These are phyloP conservation scores for Aspergillus ostianus DNA, from an alignment of 495 filamentous ascomycete genomes.

Conservation along the genomic window DNA sequence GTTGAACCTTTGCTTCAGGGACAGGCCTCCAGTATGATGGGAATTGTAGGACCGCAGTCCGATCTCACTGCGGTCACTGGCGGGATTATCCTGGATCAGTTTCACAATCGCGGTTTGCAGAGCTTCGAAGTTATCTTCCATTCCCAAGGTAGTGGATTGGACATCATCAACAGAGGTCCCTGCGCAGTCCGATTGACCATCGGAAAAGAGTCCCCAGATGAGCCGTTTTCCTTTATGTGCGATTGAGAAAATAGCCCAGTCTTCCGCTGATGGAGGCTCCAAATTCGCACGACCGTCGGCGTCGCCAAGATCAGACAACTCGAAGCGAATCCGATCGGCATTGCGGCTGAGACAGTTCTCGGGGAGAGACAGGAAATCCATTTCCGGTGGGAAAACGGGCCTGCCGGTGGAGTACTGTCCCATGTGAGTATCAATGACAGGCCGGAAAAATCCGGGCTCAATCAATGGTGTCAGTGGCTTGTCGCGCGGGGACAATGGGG, in stretches of 20 bases:
- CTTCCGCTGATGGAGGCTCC: conserved; percentile 42
- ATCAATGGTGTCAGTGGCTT: conserved; percentile 17
- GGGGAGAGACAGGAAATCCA: conserved; percentile 23
- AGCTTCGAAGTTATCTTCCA: conserved; percentile 80
- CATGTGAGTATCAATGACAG: conserved; percentile 16
- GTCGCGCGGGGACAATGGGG: conserved; percentile 13
- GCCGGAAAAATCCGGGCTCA: conserved; percentile 33
- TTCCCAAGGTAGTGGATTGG: conserved; percentile 60
- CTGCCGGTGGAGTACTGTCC: conserved; percentile 22
- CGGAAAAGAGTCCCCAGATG: conserved; percentile 63
- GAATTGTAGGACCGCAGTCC: conserved; percentile 7
- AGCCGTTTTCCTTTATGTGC: conserved; percentile 66
- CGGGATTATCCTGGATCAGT: conserved; percentile 76
- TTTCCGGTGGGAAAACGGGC: conserved; percentile 31
- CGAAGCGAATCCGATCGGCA: conserved; percentile 46
- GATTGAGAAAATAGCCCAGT: conserved; percentile 67
- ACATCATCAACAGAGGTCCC: conserved; percentile 52
- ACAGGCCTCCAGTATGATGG: conserved; percentile 8
- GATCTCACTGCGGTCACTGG: conserved; percentile 32
- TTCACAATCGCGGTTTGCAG: conserved; percentile 79
- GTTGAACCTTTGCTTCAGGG: conserved; percentile 42
- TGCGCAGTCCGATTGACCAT: conserved; percentile 15
- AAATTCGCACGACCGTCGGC: conserved; percentile 30
- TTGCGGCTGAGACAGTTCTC: conserved; percentile 29
- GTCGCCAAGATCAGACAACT: conserved; percentile 41